Evolutionary conservation across 331 rosid genomes (phyloP), one percentile per base, ranked within the genome.

Genomic region (Arachis monticola): DNA sequence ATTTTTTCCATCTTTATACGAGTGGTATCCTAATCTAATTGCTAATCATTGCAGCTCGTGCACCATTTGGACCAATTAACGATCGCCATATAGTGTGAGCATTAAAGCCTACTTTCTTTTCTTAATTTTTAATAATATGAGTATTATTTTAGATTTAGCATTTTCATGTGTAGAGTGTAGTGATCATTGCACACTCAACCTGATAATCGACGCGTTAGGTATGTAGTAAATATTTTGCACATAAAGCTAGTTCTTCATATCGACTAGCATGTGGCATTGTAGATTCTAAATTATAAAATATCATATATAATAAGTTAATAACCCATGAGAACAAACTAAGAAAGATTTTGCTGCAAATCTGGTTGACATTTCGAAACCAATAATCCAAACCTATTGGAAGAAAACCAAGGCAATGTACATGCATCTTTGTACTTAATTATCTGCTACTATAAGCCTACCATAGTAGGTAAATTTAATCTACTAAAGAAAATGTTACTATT

Each of bases 201-300:
- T 14, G 56, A 48, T 14, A 14, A 48, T 65, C 78, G 65, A 64
- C 67, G 64, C 75, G 76, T 77, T 60, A 17, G 64, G 59, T 67
- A 22, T 22, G 27, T 22, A 47, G 11, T 61, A 35, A 35, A 70
- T 13, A 12, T 62, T 55, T 17, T 53, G 17, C 31, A 12, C 14
- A 10, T 56, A 58, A 22, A 10, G 40, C 27, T 72, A 41, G 58
- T 59, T 68, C 60, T 17, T 10, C 79, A 63, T 55, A 45, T 57
- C 72, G 27, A 48, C 27, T 64, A 69, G 51, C 46, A 61, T 79
- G 83, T 75, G 80, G 64, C 60, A 40, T 1, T 1, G 17, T 41
- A 62, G 52, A 76, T 76, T 61, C 70, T 69, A 46, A 32, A 47
- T 8, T 13, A 51, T 35, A 35, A 35, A 55, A 63, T 14, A 4